A percentile compares a stretch with the other conserved stretches of the same genome.
phyloP scores from a whole-genome alignment of 495 filamentous ascomycete genomes.

The Haplographium delicatum region DNA sequence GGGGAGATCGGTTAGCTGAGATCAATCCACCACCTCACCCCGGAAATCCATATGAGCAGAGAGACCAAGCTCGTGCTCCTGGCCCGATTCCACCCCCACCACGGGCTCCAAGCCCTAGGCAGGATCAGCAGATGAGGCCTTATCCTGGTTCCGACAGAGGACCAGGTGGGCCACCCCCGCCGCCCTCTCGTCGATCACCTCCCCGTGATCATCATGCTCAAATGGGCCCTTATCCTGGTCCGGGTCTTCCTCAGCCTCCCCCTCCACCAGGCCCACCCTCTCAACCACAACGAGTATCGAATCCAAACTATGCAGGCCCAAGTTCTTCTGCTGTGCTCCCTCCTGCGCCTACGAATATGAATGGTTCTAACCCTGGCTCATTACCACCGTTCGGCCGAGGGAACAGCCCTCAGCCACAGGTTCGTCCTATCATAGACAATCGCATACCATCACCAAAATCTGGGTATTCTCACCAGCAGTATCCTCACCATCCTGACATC shows the following conservation, averaged over 20 bases:
- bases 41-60: constrained; percentile 74
- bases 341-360: constrained; percentile 52
- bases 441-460: constrained; percentile 79
- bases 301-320: constrained; percentile 60
- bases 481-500: constrained; percentile 53
- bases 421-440: constrained; percentile 80
- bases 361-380: constrained; percentile 31
- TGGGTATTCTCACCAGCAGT: constrained; percentile 73
- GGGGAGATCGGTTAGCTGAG: constrained; percentile 73
- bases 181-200: constrained; percentile 22
- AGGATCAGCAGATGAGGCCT: constrained; percentile 50
- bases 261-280: constrained; percentile 49
- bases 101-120: constrained; percentile 63
- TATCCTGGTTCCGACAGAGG: constrained; percentile 66
- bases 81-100: constrained; percentile 52
- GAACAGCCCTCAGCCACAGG: constrained; percentile 76
- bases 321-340: constrained; percentile 41
- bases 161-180: constrained; percentile 39
- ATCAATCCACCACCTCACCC: constrained; percentile 68
- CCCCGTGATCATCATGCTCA: constrained; percentile 38
- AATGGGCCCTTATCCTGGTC: constrained; percentile 53
- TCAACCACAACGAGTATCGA: constrained; percentile 55
- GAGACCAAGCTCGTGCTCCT: constrained; percentile 59
- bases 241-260: constrained; percentile 47
- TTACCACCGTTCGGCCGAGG: constrained; percentile 50